These are phyloP conservation scores for Myxozyma sirexii DNA, from an alignment of 805 yeast species.

Conservation along the genomic window DNA sequence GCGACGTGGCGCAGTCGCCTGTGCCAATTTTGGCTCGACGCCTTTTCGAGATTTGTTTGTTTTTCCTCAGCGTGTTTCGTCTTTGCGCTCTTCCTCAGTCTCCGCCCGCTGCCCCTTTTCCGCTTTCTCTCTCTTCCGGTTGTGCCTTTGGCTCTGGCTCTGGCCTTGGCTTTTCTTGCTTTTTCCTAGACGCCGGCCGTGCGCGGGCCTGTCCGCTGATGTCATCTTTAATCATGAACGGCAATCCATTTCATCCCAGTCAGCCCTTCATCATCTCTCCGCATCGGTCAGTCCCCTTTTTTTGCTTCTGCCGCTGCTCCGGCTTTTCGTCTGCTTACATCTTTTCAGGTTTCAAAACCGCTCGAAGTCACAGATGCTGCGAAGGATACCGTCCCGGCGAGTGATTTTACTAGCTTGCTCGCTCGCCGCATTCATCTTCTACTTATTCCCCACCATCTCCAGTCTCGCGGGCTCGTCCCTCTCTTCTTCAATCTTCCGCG, in stretches of 20 bases:
- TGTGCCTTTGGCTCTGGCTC: neutral
- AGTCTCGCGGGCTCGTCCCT: constrained; percentile 23
- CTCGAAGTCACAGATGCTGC: constrained; percentile 13
- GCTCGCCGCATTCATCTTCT: constrained; percentile 21
- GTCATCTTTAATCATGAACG: constrained; percentile 24
- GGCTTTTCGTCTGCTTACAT: neutral
- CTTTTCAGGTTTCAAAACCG: constrained; percentile 26
- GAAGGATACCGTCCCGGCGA: constrained; percentile 15
- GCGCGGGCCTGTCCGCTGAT: constrained; percentile 1
- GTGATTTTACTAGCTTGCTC: constrained; percentile 19
- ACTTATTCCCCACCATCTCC: constrained; percentile 30
- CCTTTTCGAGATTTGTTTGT: neutral
- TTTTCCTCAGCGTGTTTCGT: neutral
- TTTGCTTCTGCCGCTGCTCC: too few relatives aligned
- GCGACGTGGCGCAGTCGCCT: neutral
- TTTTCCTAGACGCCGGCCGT: constrained; percentile 5
- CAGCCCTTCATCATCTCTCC: constrained; percentile 35
- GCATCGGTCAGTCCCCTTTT: constrained; percentile 26
- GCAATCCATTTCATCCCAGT: constrained; percentile 23
- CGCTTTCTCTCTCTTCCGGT: neutral
- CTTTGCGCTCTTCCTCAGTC: neutral
- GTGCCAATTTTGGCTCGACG: neutral
- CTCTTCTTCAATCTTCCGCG: constrained; percentile 29
- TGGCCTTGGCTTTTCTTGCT: neutral
- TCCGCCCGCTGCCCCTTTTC: neutral